Base-by-base conservation (phyloP, 2,329 filamentous ascomycete species). In the Xylariaceae sp. region DNA sequence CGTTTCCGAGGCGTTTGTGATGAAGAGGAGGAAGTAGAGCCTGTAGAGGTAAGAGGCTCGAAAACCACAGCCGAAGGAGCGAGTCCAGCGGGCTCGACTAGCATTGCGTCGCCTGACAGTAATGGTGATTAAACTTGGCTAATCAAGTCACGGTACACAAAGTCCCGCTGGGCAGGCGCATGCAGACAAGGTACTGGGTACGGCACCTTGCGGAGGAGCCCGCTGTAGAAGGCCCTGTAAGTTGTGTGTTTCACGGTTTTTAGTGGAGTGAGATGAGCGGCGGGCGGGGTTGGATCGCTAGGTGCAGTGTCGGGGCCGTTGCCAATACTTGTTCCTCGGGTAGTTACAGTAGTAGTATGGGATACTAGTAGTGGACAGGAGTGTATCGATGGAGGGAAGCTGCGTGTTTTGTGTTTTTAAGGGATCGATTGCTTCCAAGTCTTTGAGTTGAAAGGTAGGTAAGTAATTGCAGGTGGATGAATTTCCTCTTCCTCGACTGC, bases 11-110 rank as follows among this genome's bases (percentile, higher is more conserved):
- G 47, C 43, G 46, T 54, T 24, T 46, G 21, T 40, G 52, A 42
- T 33, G 51, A 46, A 34, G 52, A 37, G 36, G 50, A 43, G 38
- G 51, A 52, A 24, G 6, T 24, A 11, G 21, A 24, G 21, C 7
- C 6, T 7, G 21, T 11, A 35, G 54, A 28, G 37, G 55, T 47
- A 31, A 56, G 48, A 45, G 54, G 51, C 46, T 54, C 49, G 49
- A 57, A 50, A 41, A 55, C 31, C 35, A 51, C 50, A 50, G 55
- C 44, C 21, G 55, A 50, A 47, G 54, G 43, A 16, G 52, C 49
- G 31, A 24, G 21, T 24, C 48, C 48, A 44, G 52, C 48, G 43
- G 56, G 50, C 40, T 54, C 51, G 33, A 54, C 55, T 45, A 58
- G 47, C 55, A 58, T 59, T 38, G 53, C 55, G 52, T 48, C 36